Evolutionary conservation across 2,329 filamentous ascomycete genomes (phyloP).

Genomic region (Scedosporium aurantiacum): DNA sequence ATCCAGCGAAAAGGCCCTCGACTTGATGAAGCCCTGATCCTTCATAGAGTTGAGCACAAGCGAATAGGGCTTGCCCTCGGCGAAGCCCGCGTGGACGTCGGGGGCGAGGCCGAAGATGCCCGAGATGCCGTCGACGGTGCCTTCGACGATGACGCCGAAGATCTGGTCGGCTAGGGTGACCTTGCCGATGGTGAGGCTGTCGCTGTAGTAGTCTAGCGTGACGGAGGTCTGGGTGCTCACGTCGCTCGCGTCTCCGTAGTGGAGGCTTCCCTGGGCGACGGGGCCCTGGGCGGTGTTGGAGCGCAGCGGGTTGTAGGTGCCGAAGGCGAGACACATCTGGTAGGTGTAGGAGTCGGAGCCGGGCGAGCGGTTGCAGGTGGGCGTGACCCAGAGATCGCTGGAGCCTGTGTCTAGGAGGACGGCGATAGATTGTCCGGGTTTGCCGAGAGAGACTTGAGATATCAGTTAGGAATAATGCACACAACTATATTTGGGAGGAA

Average conservation of each 20-base stretch:
- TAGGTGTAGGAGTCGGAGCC: constrained; percentile 20
- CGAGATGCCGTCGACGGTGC: constrained; percentile 28
- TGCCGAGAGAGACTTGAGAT: constrained; percentile 29
- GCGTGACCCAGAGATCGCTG: constrained; percentile 44
- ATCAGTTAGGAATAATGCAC: background rate
- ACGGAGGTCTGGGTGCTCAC: constrained; percentile 24
- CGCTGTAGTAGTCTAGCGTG: constrained; percentile 32
- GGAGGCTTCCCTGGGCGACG: constrained; percentile 24
- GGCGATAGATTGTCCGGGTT: constrained; percentile 29
- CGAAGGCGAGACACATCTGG: constrained; percentile 27
- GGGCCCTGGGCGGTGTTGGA: constrained; percentile 29
- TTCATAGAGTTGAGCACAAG: constrained; percentile 41
- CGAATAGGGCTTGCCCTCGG: constrained; percentile 31
- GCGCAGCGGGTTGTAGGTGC: constrained; percentile 30
- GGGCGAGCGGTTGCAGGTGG: constrained; percentile 33
- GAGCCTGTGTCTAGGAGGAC: constrained; percentile 42
- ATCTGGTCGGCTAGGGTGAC: constrained; percentile 32
- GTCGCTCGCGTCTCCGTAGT: constrained; percentile 28
- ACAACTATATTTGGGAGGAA: background rate
- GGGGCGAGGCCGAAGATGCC: constrained; percentile 42
- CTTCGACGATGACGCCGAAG: constrained; percentile 35
- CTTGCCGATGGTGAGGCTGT: constrained; percentile 33
- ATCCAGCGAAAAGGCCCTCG: constrained; percentile 39
- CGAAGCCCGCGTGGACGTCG: constrained; percentile 27
- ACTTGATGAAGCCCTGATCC: constrained; percentile 34